Conservation (phyloP, 208 protist species). For the Kentomonas sorsogonicus region DNA sequence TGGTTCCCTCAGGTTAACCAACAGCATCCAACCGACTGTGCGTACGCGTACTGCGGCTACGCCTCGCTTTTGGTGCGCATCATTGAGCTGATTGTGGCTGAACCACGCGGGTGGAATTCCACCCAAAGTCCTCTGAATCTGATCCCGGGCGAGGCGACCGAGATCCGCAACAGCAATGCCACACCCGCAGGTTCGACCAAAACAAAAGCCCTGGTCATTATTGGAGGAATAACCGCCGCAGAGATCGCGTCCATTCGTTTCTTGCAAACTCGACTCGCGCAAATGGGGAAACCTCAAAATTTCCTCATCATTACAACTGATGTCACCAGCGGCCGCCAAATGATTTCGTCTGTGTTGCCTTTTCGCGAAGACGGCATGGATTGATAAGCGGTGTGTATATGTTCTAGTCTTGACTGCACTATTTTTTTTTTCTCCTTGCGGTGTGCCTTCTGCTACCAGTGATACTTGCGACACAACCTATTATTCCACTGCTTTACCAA, state of each 20-base stretch:
- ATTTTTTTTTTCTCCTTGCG: slow-evolving; percentile 12
- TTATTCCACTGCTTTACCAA: not conserved
- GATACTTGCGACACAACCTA: slow-evolving; percentile 3
- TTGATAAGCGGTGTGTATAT: too few relatives aligned
- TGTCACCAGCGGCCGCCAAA: slow-evolving; percentile 47
- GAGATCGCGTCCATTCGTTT: slow-evolving; percentile 91
- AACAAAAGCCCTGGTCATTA: slow-evolving; percentile 81
- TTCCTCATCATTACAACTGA: slow-evolving; percentile 61
- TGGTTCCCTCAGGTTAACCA: slow-evolving; percentile 57
- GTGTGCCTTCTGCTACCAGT: not conserved
- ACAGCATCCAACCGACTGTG: slow-evolving; percentile 57
- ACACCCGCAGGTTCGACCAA: slow-evolving; percentile 23
- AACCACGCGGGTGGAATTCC: slow-evolving; percentile 35
- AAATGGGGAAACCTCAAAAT: slow-evolving; percentile 23
- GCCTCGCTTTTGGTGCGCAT: slow-evolving; percentile 53
- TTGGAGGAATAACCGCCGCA: slow-evolving; percentile 90
- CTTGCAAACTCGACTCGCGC: slow-evolving; percentile 29
- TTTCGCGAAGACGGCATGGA: slow-evolving; percentile 8
- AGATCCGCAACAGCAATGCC: slow-evolving; percentile 41
- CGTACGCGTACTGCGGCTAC: slow-evolving; percentile 75
- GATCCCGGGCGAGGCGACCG: slow-evolving; percentile 43
- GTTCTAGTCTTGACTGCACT: slow-evolving; percentile 6
- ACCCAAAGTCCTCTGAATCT: slow-evolving; percentile 29
- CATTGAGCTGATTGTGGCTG: slow-evolving; percentile 39
- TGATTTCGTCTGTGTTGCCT: slow-evolving; percentile 57